A percentile compares a stretch with the other conserved stretches of the same genome.
phyloP scores from a whole-genome alignment of 2,329 filamentous ascomycete species.

The Diaporthe aspalathi region DNA sequence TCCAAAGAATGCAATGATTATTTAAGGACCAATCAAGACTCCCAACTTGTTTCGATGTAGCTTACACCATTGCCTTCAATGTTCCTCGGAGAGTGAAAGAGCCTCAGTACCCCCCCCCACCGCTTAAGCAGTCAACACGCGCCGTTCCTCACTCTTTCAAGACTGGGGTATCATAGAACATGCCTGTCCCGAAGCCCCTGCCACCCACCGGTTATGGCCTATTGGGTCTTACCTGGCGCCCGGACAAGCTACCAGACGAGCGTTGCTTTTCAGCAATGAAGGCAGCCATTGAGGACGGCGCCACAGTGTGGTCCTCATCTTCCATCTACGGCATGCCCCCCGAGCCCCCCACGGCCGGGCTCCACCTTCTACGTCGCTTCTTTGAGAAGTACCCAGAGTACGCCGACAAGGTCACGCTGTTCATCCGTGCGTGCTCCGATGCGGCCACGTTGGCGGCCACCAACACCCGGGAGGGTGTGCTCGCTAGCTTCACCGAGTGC shows the following conservation, averaged over 20 bases:
- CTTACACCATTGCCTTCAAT: too few relatives aligned
- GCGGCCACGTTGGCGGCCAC: neutral
- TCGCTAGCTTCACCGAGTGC: neutral
- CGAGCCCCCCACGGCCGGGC: neutral
- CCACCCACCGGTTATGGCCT: neutral
- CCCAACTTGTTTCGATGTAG: too few relatives aligned
- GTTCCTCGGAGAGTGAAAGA: too few relatives aligned
- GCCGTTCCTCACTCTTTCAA: too few relatives aligned
- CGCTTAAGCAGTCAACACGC: too few relatives aligned
- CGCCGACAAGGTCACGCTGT: neutral
- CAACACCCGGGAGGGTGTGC: neutral
- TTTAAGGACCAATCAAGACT: too few relatives aligned
- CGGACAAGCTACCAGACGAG: neutral
- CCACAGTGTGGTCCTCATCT: neutral
- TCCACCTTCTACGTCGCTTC: neutral
- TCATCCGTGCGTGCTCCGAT: neutral
- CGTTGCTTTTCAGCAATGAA: neutral
- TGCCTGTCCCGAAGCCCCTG: neutral
- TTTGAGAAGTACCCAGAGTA: neutral
- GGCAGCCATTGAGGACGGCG: neutral
- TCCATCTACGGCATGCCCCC: constrained; percentile 1
- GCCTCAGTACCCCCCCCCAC: too few relatives aligned
- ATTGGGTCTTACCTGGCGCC: neutral
- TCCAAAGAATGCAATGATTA: too few relatives aligned
- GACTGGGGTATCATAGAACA: too few relatives aligned